Percentiles rank a stretch among this genome's conserved stretches.
These are phyloP conservation scores for Citrus sinensis DNA, from an alignment of 345 rosid species.

Conservation along the genomic window DVS_A1.0 CM039161.1:9044501-9045000, in stretches of 20 bases:
- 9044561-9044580: neutral
- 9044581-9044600: neutral
- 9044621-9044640: neutral
- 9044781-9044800: constrained; percentile 4
- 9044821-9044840: neutral
- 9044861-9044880: constrained; percentile 1
- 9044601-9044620: neutral
- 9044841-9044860: neutral
- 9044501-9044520: neutral
- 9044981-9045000: neutral
- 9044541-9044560: neutral
- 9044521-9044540: neutral
- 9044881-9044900: constrained; percentile 5
- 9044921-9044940: neutral
- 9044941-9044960: neutral
- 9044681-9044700: neutral
- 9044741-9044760: neutral
- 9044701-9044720: constrained; percentile 11
- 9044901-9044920: neutral
- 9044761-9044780: neutral
- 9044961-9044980: neutral
- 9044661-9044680: neutral
- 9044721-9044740: neutral
- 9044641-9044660: neutral
- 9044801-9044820: constrained; percentile 7